Conservation (phyloP, 1,284 basidiomycete genomes). For the Xerocomus nothofagi region DNA sequence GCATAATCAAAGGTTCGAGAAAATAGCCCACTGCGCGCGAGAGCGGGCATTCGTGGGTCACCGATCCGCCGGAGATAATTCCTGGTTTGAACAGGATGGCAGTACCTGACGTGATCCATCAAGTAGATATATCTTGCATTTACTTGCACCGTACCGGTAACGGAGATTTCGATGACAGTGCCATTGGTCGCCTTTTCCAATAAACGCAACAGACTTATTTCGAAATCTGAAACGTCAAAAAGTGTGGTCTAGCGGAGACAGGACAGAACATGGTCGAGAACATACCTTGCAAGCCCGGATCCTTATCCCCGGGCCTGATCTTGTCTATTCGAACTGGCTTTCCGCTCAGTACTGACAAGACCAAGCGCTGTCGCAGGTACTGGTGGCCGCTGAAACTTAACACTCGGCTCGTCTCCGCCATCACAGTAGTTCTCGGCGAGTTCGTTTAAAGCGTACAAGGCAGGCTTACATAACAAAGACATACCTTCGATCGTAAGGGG, state of each 20-base stretch:
- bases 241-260: conserved; percentile 3
- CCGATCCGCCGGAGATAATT: conserved; percentile 80
- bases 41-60: conserved; percentile 86
- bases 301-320: conserved; percentile 89
- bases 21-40: conserved; percentile 93
- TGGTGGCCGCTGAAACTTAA: conserved; percentile 78
- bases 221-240: conserved; percentile 66
- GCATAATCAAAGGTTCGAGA: conserved; percentile 85
- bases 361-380: conserved; percentile 82
- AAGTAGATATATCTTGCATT: conserved; percentile 1
- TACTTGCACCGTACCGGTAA: conserved; percentile 66
- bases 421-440: too few species aligned
- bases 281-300: conserved; percentile 88
- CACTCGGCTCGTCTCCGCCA: conserved; percentile 44
- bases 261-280: not conserved
- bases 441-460: not conserved
- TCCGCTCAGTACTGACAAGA: conserved; percentile 87
- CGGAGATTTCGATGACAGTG: conserved; percentile 92
- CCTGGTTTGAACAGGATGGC: conserved; percentile 91
- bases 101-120: conserved; percentile 60
- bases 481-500: conserved; percentile 10
- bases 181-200: conserved; percentile 96
- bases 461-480: conserved; percentile 28
- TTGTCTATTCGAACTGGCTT: conserved; percentile 85
- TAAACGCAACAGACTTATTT: conserved; percentile 87